Evolutionary conservation across 768 basidiomycete genomes (phyloP).

Genomic region (Galerina sulciceps): DNA sequence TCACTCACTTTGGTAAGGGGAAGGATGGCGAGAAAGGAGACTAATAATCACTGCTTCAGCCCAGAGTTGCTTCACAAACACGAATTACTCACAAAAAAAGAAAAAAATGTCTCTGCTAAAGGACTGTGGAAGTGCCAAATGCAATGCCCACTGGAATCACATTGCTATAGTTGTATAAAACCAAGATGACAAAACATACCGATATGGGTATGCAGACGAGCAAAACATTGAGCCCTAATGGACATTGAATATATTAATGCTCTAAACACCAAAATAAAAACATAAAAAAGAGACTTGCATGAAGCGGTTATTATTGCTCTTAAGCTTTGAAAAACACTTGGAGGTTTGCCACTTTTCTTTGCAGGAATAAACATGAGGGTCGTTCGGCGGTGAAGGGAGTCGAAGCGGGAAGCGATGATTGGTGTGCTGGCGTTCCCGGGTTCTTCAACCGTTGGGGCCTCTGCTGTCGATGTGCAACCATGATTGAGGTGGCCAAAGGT

Average conservation of each 20-base stretch:
- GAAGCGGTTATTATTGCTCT: slow-evolving; percentile 60
- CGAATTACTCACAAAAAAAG: slow-evolving; percentile 66
- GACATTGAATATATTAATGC: neutral
- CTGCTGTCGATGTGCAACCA: neutral
- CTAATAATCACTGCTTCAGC: slow-evolving; percentile 34
- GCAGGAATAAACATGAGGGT: slow-evolving; percentile 37
- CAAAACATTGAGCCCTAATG: slow-evolving; percentile 72
- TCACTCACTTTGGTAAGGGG: slow-evolving; percentile 83
- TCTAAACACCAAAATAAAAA: neutral
- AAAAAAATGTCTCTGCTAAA: slow-evolving; percentile 58
- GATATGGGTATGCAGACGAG: slow-evolving; percentile 75
- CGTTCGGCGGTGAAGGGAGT: slow-evolving; percentile 12
- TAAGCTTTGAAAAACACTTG: slow-evolving; percentile 49
- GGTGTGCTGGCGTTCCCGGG: neutral
- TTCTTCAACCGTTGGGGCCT: slow-evolving; percentile 2
- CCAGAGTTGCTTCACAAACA: neutral
- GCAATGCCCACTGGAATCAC: slow-evolving; percentile 66
- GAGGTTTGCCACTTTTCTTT: slow-evolving; percentile 46
- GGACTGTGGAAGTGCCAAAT: slow-evolving; percentile 54
- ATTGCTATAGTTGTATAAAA: neutral
- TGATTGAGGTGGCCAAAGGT: neutral
- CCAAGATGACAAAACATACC: slow-evolving; percentile 35
- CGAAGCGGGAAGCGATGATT: slow-evolving; percentile 1
- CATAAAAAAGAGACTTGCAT: slow-evolving; percentile 43
- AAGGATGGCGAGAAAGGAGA: slow-evolving; percentile 81